A percentile compares a stretch with the other conserved stretches of the same genome.
Evolutionary conservation across 805 yeast genomes (phyloP).

Genomic region (Grigorovia jiainica): DNA sequence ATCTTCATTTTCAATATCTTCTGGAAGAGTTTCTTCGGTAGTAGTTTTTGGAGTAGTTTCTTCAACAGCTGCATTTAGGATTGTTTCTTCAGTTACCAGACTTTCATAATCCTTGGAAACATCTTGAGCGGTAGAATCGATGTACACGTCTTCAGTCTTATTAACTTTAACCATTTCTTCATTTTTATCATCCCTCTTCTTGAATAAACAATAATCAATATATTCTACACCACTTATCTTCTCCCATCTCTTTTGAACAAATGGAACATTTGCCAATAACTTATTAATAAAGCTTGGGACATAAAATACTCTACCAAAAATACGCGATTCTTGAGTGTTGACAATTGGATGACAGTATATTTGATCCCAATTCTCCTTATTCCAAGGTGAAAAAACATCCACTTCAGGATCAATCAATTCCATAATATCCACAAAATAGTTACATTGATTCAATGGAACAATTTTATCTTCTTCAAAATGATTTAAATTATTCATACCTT

Average conservation of each 20-base stretch:
- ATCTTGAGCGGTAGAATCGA: background rate
- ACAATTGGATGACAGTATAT: constrained; percentile 42
- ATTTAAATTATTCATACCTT: constrained; percentile 69
- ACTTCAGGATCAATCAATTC: constrained; percentile 36
- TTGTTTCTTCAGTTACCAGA: too few species aligned
- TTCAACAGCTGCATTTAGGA: too few species aligned
- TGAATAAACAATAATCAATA: constrained; percentile 42
- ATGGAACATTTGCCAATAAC: constrained; percentile 12
- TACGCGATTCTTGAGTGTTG: constrained; percentile 43
- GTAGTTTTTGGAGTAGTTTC: too few species aligned
- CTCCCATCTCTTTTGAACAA: constrained; percentile 11
- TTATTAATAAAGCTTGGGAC: constrained; percentile 35
- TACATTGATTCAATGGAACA: constrained; percentile 43
- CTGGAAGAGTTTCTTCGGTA: too few species aligned
- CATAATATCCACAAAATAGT: constrained; percentile 59
- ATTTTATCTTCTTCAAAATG: constrained; percentile 52
- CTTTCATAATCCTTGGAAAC: too few species aligned
- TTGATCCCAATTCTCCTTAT: constrained; percentile 35
- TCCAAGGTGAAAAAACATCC: constrained; percentile 33
- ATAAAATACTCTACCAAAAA: constrained; percentile 46
- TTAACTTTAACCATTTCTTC: background rate
- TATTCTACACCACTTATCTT: constrained; percentile 32
- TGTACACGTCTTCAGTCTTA: background rate
- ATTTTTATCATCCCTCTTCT: constrained; percentile 9
- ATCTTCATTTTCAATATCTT: too few species aligned